Evolutionary conservation across 108 stramenopile genomes (phyloP).

Genomic region (Conticribra weissflogii): DNA sequence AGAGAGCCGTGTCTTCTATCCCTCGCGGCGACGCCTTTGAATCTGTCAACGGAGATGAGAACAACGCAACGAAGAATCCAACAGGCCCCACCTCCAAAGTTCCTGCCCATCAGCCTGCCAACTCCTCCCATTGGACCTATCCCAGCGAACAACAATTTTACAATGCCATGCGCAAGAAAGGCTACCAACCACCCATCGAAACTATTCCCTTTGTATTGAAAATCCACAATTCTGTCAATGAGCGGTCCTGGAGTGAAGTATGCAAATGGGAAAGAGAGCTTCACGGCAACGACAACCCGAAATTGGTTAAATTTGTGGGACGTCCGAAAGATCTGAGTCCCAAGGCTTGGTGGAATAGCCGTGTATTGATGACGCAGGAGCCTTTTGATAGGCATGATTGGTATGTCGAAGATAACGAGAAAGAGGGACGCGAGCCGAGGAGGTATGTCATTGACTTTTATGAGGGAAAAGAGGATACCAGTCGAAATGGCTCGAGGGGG

Average conservation of each 20-base stretch:
- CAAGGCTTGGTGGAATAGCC: slow-evolving; percentile 85
- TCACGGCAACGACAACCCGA: slow-evolving; percentile 51
- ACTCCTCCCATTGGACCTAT: slow-evolving; percentile 85
- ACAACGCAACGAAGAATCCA: slow-evolving; percentile 13
- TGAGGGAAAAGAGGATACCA: slow-evolving; percentile 57
- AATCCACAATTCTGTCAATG: slow-evolving; percentile 97
- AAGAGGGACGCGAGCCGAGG: slow-evolving; percentile 45
- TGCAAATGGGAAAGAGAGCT: slow-evolving; percentile 73
- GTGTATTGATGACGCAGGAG: slow-evolving; percentile 68
- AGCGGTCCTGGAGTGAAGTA: slow-evolving; percentile 87
- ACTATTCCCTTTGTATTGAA: slow-evolving; percentile 82
- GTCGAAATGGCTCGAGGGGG: no score
- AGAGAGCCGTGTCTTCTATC: slow-evolving; percentile 75
- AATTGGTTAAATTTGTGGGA: slow-evolving; percentile 88
- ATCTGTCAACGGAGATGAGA: not conserved
- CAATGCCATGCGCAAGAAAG: slow-evolving; percentile 95
- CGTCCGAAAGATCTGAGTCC: slow-evolving; percentile 90
- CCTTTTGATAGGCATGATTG: slow-evolving; percentile 99
- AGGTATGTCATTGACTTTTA: slow-evolving; percentile 98
- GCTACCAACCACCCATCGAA: slow-evolving; percentile 83
- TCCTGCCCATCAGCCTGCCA: slow-evolving; percentile 44
- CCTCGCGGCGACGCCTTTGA: slow-evolving; percentile 60
- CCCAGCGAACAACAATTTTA: slow-evolving; percentile 97
- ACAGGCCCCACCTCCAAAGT: slow-evolving; percentile 12
- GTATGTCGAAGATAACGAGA: slow-evolving; percentile 78